Base-by-base conservation (phyloP, 805 yeast genomes). In the Spathaspora girioi region DNA sequence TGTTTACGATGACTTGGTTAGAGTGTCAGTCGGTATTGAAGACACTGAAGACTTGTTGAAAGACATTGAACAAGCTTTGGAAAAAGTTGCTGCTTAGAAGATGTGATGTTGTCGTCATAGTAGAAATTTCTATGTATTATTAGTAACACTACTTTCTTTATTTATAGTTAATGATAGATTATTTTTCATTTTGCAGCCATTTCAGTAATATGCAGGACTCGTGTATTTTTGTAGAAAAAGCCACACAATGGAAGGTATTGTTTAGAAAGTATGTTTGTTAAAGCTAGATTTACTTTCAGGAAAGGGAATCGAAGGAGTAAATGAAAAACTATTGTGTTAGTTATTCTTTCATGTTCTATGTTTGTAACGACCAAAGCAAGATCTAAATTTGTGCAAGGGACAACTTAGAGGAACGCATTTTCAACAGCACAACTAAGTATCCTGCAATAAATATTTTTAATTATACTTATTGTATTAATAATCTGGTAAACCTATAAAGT, bases 1-100 rank as follows among this genome's bases (percentile, higher is more conserved):
- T 56, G 94, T 89, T 45, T 87, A 65, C 60, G 96, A 88, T 63
- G 90, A 88, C 70, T 79, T 89, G 69, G 77, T 89, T 60, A 83
- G 97, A 76, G 76, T 89, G 50, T 83, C 90, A 57, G 91, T 89
- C 47, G 97, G 97, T 70, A 86, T 89, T 55, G 97, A 89, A 74
- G 96, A 87, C 61, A 74, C 79, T 52, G 89, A 83, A 29, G 96
- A 89, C 64, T 76, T 89, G 67, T 73, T 89, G 54, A 77, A 71
- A 7, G 97, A 89, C 62, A 72, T 89, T 59, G 72, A 79, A 65
- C 83, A 82, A 65, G 96, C 96, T 48, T 76, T 89, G 46, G 42
- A 52, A 46, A 52, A 43, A 15, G 47, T 42, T 43, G 40, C 54
- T 48, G 59, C 58, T 48, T 55, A 42, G 17, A 18, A 5, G 15